These are phyloP conservation scores for Colletotrichum sp. DNA, from an alignment of 2,329 filamentous ascomycete genomes.

Conservation along the genomic window DNA sequence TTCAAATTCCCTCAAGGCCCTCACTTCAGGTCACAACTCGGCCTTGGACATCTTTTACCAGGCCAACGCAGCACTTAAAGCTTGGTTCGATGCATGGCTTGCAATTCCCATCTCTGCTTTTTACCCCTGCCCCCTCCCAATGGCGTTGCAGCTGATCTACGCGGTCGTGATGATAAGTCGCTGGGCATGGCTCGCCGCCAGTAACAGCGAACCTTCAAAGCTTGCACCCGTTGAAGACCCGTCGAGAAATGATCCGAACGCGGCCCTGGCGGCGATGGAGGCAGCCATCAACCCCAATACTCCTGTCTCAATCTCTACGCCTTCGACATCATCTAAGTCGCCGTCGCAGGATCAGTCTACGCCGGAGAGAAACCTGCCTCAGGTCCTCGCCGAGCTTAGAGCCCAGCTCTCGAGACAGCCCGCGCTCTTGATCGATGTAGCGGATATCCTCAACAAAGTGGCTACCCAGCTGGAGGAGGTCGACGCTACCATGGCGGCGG, in stretches of 20 bases:
- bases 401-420: slow-evolving; percentile 48
- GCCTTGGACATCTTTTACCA: slow-evolving; percentile 56
- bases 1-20: slow-evolving; percentile 45
- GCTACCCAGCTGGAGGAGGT: slow-evolving; percentile 48
- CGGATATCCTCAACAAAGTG: slow-evolving; percentile 45
- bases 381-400: slow-evolving; percentile 44
- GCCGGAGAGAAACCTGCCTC: slow-evolving; percentile 32
- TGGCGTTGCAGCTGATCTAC: slow-evolving; percentile 53
- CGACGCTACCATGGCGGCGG: slow-evolving; percentile 38
- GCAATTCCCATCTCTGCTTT: slow-evolving; percentile 46
- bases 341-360: neutral
- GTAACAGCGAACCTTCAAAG: neutral
- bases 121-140: slow-evolving; percentile 49
- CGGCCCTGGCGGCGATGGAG: slow-evolving; percentile 1
- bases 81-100: slow-evolving; percentile 56
- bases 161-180: slow-evolving; percentile 55
- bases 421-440: slow-evolving; percentile 49
- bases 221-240: neutral
- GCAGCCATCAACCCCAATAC: slow-evolving; percentile 1
- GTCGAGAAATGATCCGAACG: neutral
- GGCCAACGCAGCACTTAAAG: slow-evolving; percentile 49
- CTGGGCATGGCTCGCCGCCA: slow-evolving; percentile 52
- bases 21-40: slow-evolving; percentile 40
- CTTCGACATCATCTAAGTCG: neutral
- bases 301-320: neutral